Evolutionary conservation across 164 flowering plant species (phyloP).

Genomic region (Cinnamomum chago): DNA sequence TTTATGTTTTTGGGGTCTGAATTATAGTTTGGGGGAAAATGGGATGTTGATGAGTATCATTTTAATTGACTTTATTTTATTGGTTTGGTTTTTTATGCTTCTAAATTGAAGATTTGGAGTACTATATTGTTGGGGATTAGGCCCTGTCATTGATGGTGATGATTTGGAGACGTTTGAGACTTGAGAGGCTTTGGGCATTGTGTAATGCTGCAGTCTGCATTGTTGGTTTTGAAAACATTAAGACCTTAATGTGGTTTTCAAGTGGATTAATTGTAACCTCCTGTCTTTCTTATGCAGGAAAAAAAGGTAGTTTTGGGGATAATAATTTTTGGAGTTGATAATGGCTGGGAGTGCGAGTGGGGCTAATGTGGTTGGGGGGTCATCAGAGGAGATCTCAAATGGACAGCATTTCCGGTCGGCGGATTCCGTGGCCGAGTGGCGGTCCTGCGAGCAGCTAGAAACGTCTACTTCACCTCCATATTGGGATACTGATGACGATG

Average conservation of each 20-base stretch:
- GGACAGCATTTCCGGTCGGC: slow-evolving; percentile 38
- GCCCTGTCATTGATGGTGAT: not conserved
- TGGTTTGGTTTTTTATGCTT: too few species aligned
- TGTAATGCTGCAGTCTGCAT: not conserved
- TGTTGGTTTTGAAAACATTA: not conserved
- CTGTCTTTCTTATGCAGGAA: not conserved
- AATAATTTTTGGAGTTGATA: slow-evolving; percentile 16
- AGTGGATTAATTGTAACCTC: not conserved
- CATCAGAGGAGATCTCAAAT: slow-evolving; percentile 30
- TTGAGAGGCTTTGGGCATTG: not conserved
- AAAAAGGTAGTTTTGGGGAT: slow-evolving; percentile 5
- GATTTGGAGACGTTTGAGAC: not conserved
- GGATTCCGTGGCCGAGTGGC: slow-evolving; percentile 44
- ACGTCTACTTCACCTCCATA: slow-evolving; percentile 49
- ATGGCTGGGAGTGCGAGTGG: slow-evolving; percentile 41
- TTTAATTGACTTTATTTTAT: too few species aligned
- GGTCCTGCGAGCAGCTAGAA: slow-evolving; percentile 47
- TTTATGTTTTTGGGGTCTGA: not conserved
- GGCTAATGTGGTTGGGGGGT: slow-evolving; percentile 28
- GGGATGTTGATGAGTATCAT: too few species aligned
- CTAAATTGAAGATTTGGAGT: too few species aligned
- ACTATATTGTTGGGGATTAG: not conserved
- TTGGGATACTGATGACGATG: slow-evolving; percentile 47
- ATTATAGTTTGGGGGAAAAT: not conserved
- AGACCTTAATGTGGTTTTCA: not conserved